These are phyloP conservation scores for Sporobolomyces pararoseus DNA, from an alignment of 768 basidiomycete genomes.

Conservation along the genomic window DNA sequence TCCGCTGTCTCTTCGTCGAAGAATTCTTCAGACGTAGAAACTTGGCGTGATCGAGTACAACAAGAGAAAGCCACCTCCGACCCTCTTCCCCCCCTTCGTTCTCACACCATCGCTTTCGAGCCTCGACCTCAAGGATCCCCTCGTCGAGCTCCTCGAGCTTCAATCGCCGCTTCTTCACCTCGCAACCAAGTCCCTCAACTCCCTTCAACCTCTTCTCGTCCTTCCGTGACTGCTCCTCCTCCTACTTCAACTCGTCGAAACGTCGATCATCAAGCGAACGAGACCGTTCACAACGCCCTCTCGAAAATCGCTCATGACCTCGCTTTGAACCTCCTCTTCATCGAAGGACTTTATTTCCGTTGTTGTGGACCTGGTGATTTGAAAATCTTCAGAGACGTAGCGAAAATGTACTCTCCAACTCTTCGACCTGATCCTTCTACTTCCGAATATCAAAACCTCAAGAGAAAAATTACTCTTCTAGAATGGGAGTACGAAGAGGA, in stretches of 20 bases:
- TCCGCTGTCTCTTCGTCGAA: neutral
- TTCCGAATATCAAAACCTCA: neutral
- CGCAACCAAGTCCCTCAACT: too few relatives aligned
- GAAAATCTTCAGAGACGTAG: neutral
- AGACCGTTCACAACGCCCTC: too few relatives aligned
- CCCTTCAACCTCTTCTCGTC: too few relatives aligned
- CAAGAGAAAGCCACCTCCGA: too few relatives aligned
- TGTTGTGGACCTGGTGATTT: neutral
- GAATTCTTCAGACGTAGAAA: neutral
- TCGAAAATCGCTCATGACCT: neutral
- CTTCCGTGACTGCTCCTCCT: too few relatives aligned
- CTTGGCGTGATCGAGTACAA: neutral
- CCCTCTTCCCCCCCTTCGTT: too few relatives aligned
- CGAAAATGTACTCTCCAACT: neutral
- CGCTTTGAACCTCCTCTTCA: neutral
- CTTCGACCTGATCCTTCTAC: neutral
- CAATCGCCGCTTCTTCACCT: neutral
- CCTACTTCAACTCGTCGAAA: neutral
- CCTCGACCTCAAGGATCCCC: neutral
- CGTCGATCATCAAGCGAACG: too few relatives aligned
- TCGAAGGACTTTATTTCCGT: slow-evolving; percentile 6
- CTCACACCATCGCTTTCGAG: too few relatives aligned
- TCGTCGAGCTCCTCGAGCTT: slow-evolving; percentile 4
- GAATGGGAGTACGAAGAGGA: slow-evolving; percentile 14
- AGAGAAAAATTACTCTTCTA: neutral